A percentile compares a stretch with the other conserved stretches of the same genome.
Evolutionary conservation across 495 filamentous ascomycete genomes (phyloP).

Genomic region (Tetracladium setigerum): DNA sequence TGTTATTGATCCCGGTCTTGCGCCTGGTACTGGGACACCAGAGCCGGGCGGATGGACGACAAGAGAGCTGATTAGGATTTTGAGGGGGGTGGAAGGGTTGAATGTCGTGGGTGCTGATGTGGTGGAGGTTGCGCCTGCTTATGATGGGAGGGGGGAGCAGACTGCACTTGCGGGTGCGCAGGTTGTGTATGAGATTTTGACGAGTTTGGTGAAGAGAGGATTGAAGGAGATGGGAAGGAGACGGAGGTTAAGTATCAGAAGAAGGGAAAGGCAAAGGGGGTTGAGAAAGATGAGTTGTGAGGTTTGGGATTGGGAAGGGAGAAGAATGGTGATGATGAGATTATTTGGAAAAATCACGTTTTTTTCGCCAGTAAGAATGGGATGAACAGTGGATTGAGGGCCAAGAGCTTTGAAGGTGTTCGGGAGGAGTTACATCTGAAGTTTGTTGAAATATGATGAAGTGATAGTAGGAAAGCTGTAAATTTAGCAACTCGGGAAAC

Average conservation of each 20-base stretch:
- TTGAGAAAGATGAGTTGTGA: slow-evolving; percentile 37
- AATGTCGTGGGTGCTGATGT: slow-evolving; percentile 71
- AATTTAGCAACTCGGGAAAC: too few relatives aligned
- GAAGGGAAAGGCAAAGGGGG: slow-evolving; percentile 15
- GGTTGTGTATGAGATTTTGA: slow-evolving; percentile 75
- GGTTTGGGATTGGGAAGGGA: background rate
- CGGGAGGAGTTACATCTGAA: too few relatives aligned
- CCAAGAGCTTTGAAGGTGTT: too few relatives aligned
- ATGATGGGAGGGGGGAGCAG: slow-evolving; percentile 76
- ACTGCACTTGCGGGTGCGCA: slow-evolving; percentile 81
- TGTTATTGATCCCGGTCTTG: slow-evolving; percentile 63
- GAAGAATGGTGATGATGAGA: too few relatives aligned
- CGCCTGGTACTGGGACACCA: slow-evolving; percentile 67
- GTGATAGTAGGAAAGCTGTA: too few relatives aligned
- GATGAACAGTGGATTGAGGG: too few relatives aligned
- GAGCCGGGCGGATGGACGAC: slow-evolving; percentile 72
- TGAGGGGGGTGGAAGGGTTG: slow-evolving; percentile 60
- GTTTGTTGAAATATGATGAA: too few relatives aligned
- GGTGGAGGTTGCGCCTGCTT: slow-evolving; percentile 81
- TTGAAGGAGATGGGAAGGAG: slow-evolving; percentile 35
- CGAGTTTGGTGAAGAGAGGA: slow-evolving; percentile 66
- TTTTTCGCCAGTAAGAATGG: too few relatives aligned
- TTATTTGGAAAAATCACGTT: too few relatives aligned
- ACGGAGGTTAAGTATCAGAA: slow-evolving; percentile 22
- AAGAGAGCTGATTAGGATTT: slow-evolving; percentile 60